Evolutionary conservation across 768 basidiomycete species (phyloP), one percentile per base, ranked within the genome.

Genomic region (Lactarius tabidus): DNA sequence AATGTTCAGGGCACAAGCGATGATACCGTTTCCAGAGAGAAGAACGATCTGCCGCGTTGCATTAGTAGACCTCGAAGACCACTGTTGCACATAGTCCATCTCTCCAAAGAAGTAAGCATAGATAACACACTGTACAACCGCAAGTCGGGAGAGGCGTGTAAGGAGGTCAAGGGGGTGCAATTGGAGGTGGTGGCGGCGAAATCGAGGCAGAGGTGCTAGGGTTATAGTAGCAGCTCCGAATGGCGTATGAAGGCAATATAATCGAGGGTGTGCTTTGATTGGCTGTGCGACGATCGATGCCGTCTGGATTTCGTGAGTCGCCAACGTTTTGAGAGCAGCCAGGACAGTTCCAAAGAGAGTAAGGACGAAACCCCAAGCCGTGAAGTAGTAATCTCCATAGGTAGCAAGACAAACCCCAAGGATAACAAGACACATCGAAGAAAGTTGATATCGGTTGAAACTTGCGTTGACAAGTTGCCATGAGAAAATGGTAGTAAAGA

Each of bases 301-400:
- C 8, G 82, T 79, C 72, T 89, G 90, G 1, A 89, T 85, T 67
- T 90, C 77, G 74, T 95, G 92, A 14, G 96, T 98, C 69, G 89
- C 85, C 53, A 98, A 89, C 0, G 96, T 97, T 75, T 98, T 98
- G 60, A 97, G 77, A 9, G 97, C 90, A 6, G 97, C 97, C 41
- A 99, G 84, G 60, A 96, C 74, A 0, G 96, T 94, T 52, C 97
- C 97, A 20, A 95, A 76, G 17, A 99, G 81, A 0, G 97, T 98
- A 26, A 99, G 81, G 72, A 91, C 70, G 64, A 98, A 84, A 6
- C 97, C 97, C 75, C 85, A 85, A 2, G 80, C 75, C 1, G 94
- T 97, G 76, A 90, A 97, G 71, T 93, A 90, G 77, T 97, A 98
- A 72, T 98, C 95, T 60, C 95, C 97, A 63, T 93, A 96, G 7